Evolutionary conservation across 768 basidiomycete genomes (phyloP).

Genomic region (Amanita molliuscula): DNA sequence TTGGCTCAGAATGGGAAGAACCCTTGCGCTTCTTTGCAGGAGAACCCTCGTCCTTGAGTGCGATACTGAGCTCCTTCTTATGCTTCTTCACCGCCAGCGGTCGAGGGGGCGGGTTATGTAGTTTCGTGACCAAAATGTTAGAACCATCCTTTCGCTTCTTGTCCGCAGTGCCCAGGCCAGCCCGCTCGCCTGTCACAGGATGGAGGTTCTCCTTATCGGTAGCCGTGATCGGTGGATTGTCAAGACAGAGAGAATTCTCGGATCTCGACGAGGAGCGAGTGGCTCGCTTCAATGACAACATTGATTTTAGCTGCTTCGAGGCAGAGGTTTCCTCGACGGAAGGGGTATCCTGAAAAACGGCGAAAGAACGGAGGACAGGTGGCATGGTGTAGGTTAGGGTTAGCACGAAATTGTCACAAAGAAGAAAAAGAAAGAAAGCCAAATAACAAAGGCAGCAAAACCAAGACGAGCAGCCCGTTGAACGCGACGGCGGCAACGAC

Average conservation of each 20-base stretch:
- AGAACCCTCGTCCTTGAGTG: conserved; percentile 23
- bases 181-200: conserved; percentile 60
- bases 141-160: conserved; percentile 56
- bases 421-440: no score
- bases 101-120: conserved; percentile 13
- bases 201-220: conserved; percentile 74
- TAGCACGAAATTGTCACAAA: neutral
- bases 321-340: conserved; percentile 21
- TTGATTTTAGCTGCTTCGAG: conserved; percentile 18
- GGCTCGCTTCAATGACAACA: conserved; percentile 13
- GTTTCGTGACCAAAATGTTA: conserved; percentile 44
- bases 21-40: conserved; percentile 58
- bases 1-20: conserved; percentile 15
- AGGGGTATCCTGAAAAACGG: conserved; percentile 52
- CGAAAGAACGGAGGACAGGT: conserved; percentile 26
- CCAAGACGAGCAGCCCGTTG: neutral
- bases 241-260: conserved; percentile 11
- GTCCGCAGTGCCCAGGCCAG: conserved; percentile 26
- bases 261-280: conserved; percentile 19
- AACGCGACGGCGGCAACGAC: neutral
- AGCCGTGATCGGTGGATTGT: conserved; percentile 21
- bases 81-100: conserved; percentile 29
- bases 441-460: neutral
- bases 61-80: conserved; percentile 28
- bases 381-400: conserved; percentile 1